Evolutionary conservation across 164 flowering plant species (phyloP).

Genomic region (Berberis vulgaris): DNA sequence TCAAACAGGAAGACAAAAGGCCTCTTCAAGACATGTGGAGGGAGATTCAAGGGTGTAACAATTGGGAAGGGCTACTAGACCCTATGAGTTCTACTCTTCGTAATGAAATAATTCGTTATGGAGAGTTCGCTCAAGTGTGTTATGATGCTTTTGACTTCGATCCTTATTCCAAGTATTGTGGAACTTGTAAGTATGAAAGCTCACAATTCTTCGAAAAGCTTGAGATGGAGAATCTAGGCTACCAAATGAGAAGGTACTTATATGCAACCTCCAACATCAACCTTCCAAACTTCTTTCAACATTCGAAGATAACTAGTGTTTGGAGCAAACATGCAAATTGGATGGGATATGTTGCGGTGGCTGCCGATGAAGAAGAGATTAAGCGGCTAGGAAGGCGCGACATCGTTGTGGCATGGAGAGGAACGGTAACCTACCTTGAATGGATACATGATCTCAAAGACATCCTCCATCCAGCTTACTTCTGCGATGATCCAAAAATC

Average conservation of each 20-base stretch:
- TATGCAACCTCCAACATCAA: slow-evolving; percentile 76
- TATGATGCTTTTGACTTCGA: slow-evolving; percentile 82
- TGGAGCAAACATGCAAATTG: slow-evolving; percentile 85
- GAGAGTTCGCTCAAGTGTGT: slow-evolving; percentile 68
- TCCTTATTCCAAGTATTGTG: slow-evolving; percentile 66
- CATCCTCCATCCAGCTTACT: slow-evolving; percentile 44
- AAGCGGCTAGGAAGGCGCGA: slow-evolving; percentile 61
- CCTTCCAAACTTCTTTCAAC: slow-evolving; percentile 69
- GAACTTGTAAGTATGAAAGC: slow-evolving; percentile 48
- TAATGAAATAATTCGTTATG: slow-evolving; percentile 56
- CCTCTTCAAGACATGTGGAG: slow-evolving; percentile 39
- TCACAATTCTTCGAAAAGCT: slow-evolving; percentile 46
- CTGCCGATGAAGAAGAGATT: slow-evolving; percentile 40
- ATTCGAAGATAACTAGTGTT: slow-evolving; percentile 31
- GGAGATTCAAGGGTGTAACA: slow-evolving; percentile 46
- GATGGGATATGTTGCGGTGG: slow-evolving; percentile 82
- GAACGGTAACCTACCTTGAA: slow-evolving; percentile 76
- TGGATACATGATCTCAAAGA: slow-evolving; percentile 74
- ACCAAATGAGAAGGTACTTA: slow-evolving; percentile 41
- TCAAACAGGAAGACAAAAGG: slow-evolving; percentile 4
- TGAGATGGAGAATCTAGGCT: slow-evolving; percentile 36
- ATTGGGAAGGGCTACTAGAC: slow-evolving; percentile 61
- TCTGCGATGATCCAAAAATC: slow-evolving; percentile 35
- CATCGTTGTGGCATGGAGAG: slow-evolving; percentile 66
- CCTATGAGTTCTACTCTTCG: slow-evolving; percentile 56